Evolutionary conservation across 805 yeast genomes (phyloP).

Genomic region (Candida silvicultrix): DNA sequence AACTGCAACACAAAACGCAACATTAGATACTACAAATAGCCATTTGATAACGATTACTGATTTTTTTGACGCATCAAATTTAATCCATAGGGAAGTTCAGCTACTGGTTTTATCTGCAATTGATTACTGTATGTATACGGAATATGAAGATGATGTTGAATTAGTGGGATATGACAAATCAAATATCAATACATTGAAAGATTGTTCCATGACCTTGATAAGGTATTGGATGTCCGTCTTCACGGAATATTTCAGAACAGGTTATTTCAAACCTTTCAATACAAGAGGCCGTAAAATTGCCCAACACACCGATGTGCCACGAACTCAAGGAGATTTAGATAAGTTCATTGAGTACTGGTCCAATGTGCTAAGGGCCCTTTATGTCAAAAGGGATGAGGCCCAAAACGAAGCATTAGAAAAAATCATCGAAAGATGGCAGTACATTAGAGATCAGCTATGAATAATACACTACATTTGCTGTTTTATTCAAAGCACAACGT

Average conservation of each 20-base stretch:
- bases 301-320: constrained; percentile 22
- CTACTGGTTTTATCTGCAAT: constrained; percentile 38
- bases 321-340: constrained; percentile 20
- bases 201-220: constrained; percentile 35
- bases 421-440: constrained; percentile 30
- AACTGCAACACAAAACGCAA: neutral
- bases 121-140: constrained; percentile 43
- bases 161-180: constrained; percentile 41
- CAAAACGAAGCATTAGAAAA: constrained; percentile 28
- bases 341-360: constrained; percentile 50
- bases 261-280: constrained; percentile 14
- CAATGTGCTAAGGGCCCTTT: constrained; percentile 35
- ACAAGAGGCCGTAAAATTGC: constrained; percentile 24
- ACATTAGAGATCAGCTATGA: constrained; percentile 7
- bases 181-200: constrained; percentile 29
- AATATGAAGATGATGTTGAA: constrained; percentile 49
- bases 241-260: constrained; percentile 34
- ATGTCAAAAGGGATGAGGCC: constrained; percentile 25
- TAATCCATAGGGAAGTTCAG: constrained; percentile 36
- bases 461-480: neutral
- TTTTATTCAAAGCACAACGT: neutral
- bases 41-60: constrained; percentile 1
- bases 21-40: neutral
- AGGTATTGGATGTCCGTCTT: constrained; percentile 55
- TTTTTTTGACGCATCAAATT: constrained; percentile 12